A percentile compares a stretch with the other conserved stretches of the same genome.
Conservation (phyloP, 257 asterid genomes). For the Lycium barbarum region DNA sequence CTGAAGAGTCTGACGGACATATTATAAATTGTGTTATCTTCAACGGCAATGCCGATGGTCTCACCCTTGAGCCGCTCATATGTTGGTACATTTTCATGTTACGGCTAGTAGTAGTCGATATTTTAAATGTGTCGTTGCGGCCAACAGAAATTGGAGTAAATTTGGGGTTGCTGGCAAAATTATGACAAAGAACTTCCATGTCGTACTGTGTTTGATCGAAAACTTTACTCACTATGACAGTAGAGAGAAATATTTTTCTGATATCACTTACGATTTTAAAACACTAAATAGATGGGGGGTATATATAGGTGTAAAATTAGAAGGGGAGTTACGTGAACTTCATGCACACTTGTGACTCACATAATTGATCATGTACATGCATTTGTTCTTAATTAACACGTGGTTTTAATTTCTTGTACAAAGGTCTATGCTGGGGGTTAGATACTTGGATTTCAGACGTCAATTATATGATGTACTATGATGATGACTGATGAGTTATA, state of each 20-base stretch:
- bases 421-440: no score
- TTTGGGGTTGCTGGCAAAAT: neutral
- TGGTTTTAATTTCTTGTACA: no score
- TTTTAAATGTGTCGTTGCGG: neutral
- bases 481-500: neutral
- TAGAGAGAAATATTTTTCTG: neutral
- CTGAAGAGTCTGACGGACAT: slow-evolving; percentile 33
- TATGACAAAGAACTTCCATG: neutral
- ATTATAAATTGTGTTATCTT: slow-evolving; percentile 30
- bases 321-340: neutral
- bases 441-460: no score
- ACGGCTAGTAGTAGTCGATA: no score
- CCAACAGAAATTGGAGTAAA: neutral
- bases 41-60: slow-evolving; percentile 36
- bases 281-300: neutral
- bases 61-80: neutral
- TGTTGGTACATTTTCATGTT: neutral
- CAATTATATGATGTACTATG: neutral
- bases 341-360: no score
- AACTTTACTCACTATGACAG: neutral
- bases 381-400: no score
- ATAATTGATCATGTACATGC: no score
- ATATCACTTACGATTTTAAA: neutral
- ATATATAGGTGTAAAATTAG: neutral
- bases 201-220: neutral